These are phyloP conservation scores for Aspergillus sclerotiicarbonarius DNA, from an alignment of 495 filamentous ascomycete genomes.

Conservation along the genomic window DNA sequence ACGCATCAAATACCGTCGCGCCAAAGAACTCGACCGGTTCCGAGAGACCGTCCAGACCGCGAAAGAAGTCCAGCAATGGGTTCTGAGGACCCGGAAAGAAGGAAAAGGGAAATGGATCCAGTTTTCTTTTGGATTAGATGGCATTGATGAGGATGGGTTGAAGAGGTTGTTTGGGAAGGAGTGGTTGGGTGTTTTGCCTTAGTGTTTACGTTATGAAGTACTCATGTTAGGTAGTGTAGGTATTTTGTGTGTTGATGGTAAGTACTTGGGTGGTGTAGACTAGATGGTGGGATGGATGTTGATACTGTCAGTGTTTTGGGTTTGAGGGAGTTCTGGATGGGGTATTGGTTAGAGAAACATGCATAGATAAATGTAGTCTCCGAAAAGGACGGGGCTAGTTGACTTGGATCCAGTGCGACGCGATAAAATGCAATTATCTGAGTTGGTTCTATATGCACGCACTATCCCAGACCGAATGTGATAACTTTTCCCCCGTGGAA, in stretches of 20 bases:
- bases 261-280: not conserved
- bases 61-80: constrained; percentile 24
- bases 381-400: too few species aligned
- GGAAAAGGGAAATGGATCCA: constrained; percentile 39
- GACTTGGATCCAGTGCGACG: too few species aligned
- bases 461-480: not conserved
- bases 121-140: constrained; percentile 33
- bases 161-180: constrained; percentile 20
- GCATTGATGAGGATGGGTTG: constrained; percentile 19
- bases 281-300: not conserved
- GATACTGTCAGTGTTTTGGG: not conserved
- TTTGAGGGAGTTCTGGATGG: not conserved
- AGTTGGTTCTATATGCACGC: constrained; percentile 7
- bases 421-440: not conserved
- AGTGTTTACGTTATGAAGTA: not conserved
- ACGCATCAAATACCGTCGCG: constrained; percentile 25
- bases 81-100: constrained; percentile 29
- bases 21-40: constrained; percentile 28
- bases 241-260: not conserved
- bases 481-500: not conserved
- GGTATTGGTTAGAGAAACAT: not conserved
- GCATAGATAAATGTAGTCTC: too few species aligned
- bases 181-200: constrained; percentile 9
- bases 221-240: too few species aligned
- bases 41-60: constrained; percentile 23